Conservation (phyloP, 2,329 filamentous ascomycete species). For the Bipolaris cookei region DNA sequence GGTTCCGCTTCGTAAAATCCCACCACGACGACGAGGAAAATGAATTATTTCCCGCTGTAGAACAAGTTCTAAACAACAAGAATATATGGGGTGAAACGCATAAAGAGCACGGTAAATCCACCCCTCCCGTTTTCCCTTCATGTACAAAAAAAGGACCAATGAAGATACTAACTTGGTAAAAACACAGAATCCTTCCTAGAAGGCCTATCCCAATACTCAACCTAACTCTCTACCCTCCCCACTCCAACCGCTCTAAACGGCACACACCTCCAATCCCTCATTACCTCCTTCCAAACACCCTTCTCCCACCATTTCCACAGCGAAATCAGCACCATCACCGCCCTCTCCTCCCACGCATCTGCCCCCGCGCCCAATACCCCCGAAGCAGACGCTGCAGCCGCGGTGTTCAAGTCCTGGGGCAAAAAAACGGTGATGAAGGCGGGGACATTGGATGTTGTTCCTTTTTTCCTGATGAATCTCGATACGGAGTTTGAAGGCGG, state of each 20-base stretch:
- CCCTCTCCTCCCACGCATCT: constrained; percentile 55
- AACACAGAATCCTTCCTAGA: constrained; percentile 36
- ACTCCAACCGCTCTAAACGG: constrained; percentile 31
- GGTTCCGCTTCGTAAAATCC: constrained; percentile 44
- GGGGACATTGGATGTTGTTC: constrained; percentile 64
- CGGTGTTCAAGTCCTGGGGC: constrained; percentile 66
- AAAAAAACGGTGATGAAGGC: constrained; percentile 69
- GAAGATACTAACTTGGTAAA: no score
- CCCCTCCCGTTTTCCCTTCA: neutral
- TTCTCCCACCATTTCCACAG: constrained; percentile 44
- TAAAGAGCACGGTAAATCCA: constrained; percentile 40
- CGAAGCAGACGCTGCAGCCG: constrained; percentile 52
- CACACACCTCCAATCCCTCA: constrained; percentile 31
- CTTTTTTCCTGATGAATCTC: constrained; percentile 69
- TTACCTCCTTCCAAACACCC: constrained; percentile 36
- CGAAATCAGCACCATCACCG: constrained; percentile 44
- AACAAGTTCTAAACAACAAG: constrained; percentile 34
- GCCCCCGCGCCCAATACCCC: constrained; percentile 57
- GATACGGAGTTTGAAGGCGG: constrained; percentile 66
- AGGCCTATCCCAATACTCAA: constrained; percentile 32
- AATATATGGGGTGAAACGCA: constrained; percentile 42
- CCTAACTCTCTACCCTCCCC: constrained; percentile 30
- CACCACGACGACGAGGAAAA: constrained; percentile 49
- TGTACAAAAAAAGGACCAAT: no score
- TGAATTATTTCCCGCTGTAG: constrained; percentile 45